Conservation (phyloP, 768 basidiomycete genomes). For the Zangia roseola region DNA sequence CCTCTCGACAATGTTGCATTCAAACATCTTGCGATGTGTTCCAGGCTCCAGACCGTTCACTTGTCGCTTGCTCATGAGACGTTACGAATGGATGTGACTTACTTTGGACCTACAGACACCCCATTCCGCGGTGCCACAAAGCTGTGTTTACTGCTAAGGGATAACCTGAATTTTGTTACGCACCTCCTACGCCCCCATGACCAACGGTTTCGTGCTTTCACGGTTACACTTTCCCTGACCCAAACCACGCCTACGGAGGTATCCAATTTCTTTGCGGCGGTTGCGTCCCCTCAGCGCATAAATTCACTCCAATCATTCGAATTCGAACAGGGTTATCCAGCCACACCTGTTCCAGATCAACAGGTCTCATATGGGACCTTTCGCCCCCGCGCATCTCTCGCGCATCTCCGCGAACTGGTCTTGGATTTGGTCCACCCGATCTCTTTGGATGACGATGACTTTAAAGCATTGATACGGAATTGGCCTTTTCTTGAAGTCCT, state of each 20-base stretch:
- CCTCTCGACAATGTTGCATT: not conserved
- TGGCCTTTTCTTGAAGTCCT: slow-evolving; percentile 1
- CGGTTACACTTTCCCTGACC: not conserved
- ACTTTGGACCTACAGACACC: not conserved
- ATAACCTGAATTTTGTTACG: not conserved
- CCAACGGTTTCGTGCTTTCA: slow-evolving; percentile 1
- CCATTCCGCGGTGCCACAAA: not conserved
- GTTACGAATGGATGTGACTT: not conserved
- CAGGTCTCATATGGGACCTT: not conserved
- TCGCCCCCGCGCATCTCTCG: not conserved
- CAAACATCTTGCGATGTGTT: slow-evolving; percentile 2
- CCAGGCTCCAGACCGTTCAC: not conserved
- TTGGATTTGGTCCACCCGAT: not conserved
- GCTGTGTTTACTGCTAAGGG: not conserved
- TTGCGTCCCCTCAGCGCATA: not conserved
- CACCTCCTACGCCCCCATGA: not conserved
- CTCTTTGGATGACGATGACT: not conserved
- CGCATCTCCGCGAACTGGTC: not conserved
- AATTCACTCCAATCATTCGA: slow-evolving; percentile 1
- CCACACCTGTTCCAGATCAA: not conserved
- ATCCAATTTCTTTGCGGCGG: not conserved
- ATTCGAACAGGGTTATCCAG: not conserved
- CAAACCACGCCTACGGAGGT: not conserved
- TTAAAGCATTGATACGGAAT: not conserved
- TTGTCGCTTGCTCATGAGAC: not conserved